A percentile compares a stretch with the other conserved stretches of the same genome.
Conservation (phyloP, 805 yeast species). For the Candida corydali region DNA sequence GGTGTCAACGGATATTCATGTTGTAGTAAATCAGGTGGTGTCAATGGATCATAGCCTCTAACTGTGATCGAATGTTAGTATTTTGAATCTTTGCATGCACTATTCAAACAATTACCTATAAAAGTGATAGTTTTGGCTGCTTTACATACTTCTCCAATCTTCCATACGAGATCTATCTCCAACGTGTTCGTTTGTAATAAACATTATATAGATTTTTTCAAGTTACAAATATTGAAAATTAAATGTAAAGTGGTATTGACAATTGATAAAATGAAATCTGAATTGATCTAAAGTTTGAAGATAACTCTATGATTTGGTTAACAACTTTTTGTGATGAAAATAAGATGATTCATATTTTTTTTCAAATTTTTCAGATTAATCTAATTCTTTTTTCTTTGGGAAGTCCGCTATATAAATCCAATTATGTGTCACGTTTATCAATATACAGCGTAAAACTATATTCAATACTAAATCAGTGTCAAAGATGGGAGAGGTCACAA, state of each 20-base stretch:
- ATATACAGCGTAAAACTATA: no score
- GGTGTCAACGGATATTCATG: conserved; percentile 73
- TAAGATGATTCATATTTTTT: not conserved
- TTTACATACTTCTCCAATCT: conserved; percentile 50
- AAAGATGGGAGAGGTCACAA: no score
- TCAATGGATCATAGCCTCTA: conserved; percentile 87
- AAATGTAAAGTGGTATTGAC: not conserved
- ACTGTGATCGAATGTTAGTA: conserved; percentile 30
- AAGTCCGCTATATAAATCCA: not conserved
- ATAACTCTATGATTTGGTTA: no score
- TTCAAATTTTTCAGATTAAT: conserved; percentile 1
- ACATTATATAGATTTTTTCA: conserved; percentile 60
- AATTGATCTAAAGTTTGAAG: no score
- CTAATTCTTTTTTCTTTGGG: not conserved
- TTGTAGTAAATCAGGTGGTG: conserved; percentile 92
- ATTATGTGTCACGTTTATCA: not conserved
- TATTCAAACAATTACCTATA: no score
- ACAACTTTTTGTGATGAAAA: not conserved
- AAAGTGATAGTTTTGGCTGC: no score
- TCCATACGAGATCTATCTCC: conserved; percentile 76
- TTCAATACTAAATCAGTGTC: no score
- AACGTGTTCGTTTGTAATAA: conserved; percentile 74
- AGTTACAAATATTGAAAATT: no score
- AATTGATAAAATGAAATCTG: no score
- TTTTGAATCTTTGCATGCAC: no score